Conservation (phyloP, 1,139 yeast genomes). For the Kluyveromyces sp. region DNA sequence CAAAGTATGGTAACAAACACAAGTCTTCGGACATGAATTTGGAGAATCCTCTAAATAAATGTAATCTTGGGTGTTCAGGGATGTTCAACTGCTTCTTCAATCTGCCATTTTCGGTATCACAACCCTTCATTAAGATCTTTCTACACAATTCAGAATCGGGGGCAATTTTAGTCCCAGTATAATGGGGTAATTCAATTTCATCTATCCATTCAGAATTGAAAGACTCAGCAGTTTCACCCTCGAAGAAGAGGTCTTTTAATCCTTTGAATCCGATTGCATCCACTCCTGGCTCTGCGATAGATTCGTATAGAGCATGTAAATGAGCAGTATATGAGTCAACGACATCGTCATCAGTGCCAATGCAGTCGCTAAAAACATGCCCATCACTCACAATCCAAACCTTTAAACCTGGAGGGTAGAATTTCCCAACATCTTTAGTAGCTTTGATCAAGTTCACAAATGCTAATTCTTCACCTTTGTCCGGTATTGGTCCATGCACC, state of each 20-base stretch:
- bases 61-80: slow-evolving; percentile 43
- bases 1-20: slow-evolving; percentile 35
- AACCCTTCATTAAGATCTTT: slow-evolving; percentile 34
- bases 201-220: slow-evolving; percentile 27
- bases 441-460: slow-evolving; percentile 31
- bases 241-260: slow-evolving; percentile 33
- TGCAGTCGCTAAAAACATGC: slow-evolving; percentile 59
- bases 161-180: slow-evolving; percentile 33
- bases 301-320: slow-evolving; percentile 37
- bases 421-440: slow-evolving; percentile 28
- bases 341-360: slow-evolving; percentile 44
- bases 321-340: slow-evolving; percentile 43
- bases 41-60: slow-evolving; percentile 49
- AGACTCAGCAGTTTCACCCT: slow-evolving; percentile 19
- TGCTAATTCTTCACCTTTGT: slow-evolving; percentile 39
- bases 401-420: slow-evolving; percentile 50
- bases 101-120: slow-evolving; percentile 36
- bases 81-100: slow-evolving; percentile 31
- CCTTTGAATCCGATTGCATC: slow-evolving; percentile 35
- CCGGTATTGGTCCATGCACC: slow-evolving; percentile 46
- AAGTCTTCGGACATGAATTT: slow-evolving; percentile 56
- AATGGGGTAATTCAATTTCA: slow-evolving; percentile 27
- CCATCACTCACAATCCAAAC: slow-evolving; percentile 57
- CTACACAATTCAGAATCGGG: slow-evolving; percentile 33
- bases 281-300: slow-evolving; percentile 23